phyloP scores from a whole-genome alignment of 306 rosid genomes.

The Lagenaria siceraria region DNA sequence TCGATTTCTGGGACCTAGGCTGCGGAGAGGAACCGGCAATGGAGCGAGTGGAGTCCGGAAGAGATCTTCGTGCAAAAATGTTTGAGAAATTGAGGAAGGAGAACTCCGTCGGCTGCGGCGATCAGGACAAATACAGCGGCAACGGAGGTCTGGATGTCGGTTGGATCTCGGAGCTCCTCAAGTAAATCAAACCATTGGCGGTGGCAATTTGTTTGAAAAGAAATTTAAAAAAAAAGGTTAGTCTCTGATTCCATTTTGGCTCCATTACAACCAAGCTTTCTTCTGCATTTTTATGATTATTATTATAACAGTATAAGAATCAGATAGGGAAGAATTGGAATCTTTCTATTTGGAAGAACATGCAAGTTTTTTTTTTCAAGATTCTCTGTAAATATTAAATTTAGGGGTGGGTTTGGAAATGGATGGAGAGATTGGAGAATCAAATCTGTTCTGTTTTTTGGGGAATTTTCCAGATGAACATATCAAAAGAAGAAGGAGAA shows the following conservation, averaged over 20 bases:
- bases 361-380: too few relatives aligned
- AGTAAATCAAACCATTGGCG: constrained; percentile 18
- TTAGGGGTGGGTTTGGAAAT: too few relatives aligned
- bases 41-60: constrained; percentile 94
- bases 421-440: too few relatives aligned
- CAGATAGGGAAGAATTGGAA: too few relatives aligned
- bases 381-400: too few relatives aligned
- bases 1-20: constrained; percentile 46
- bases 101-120: constrained; percentile 40
- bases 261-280: too few relatives aligned
- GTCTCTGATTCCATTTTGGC: not conserved
- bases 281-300: too few relatives aligned
- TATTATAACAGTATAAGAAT: too few relatives aligned
- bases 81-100: constrained; percentile 71
- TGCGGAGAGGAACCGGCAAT: constrained; percentile 66
- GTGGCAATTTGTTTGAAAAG: not conserved
- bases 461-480: too few relatives aligned
- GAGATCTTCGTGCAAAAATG: constrained; percentile 57
- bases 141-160: constrained; percentile 52
- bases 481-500: too few relatives aligned
- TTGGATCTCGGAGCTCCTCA: constrained; percentile 73
- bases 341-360: too few relatives aligned
- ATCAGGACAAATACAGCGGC: constrained; percentile 1
- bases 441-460: too few relatives aligned
- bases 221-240: not conserved